Evolutionary conservation across 306 rosid species (phyloP).

Genomic region (Prunus mume): DNA sequence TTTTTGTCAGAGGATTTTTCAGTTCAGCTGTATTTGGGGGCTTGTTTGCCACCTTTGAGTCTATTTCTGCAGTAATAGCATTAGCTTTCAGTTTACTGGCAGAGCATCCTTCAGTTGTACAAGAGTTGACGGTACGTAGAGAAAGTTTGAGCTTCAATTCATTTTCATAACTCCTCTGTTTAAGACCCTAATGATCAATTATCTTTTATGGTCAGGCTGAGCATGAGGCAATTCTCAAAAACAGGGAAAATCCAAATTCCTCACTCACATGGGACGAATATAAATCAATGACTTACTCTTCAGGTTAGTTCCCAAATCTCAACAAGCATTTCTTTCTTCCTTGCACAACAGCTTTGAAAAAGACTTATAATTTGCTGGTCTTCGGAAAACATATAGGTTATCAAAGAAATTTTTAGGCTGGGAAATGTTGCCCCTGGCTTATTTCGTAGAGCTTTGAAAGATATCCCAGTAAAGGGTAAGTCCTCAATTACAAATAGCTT

Average conservation of each 20-base stretch:
- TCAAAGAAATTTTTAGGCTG: constrained; percentile 35
- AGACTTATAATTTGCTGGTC: no score
- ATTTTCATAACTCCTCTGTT: neutral
- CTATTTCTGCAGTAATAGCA: constrained; percentile 23
- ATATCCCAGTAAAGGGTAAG: constrained; percentile 29
- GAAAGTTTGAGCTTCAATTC: neutral
- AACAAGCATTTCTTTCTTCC: no score
- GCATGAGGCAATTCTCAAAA: constrained; percentile 31
- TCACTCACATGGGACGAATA: constrained; percentile 42
- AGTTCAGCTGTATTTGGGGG: constrained; percentile 21
- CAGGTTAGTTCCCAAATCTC: constrained; percentile 16
- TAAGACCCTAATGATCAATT: neutral
- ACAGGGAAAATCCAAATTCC: constrained; percentile 26
- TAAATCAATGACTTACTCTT: constrained; percentile 41
- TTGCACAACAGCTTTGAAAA: no score
- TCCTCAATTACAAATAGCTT: neutral
- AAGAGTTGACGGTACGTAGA: constrained; percentile 24
- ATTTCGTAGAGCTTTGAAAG: constrained; percentile 33
- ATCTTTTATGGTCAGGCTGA: constrained; percentile 27
- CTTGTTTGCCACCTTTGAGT: constrained; percentile 29
- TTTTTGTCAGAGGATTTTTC: constrained; percentile 29
- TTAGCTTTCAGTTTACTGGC: constrained; percentile 30
- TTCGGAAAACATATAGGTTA: constrained; percentile 23
- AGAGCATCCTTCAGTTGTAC: constrained; percentile 26
- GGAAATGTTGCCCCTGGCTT: constrained; percentile 29